Base-by-base conservation (phyloP, 495 filamentous ascomycete species). In the Antarctomyces pellizariae region DNA sequence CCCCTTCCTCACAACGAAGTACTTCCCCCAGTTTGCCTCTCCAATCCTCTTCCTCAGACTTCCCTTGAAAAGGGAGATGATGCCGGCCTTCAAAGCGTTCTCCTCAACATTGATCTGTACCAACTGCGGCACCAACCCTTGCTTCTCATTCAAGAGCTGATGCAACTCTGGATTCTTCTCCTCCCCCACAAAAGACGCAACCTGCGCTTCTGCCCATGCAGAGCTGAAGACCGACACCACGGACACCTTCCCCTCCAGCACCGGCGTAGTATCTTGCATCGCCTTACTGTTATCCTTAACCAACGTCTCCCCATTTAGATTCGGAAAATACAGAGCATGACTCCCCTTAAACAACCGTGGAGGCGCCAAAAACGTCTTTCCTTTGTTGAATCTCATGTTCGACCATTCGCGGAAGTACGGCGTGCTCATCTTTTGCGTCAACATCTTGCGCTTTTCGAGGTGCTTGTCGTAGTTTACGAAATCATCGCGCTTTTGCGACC, bases 331-430 rank as follows among this genome's bases (percentile, higher is more conserved):
- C 16, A 91, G 66, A 8, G 83, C 66, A 6, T 63, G 57, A 16
- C 79, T 74, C 29, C 53, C 51, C 26, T 64, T 67, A 57, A 93
- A 92, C 17, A 79, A 54, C 3, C 65, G 57, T 2, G 69, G 59
- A 18, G 79, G 79, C 5, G 83, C 68, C 10, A 75, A 42, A 52
- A 92, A 95, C 17, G 74, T 74, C 47, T 95, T 95, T 39, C 86
- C 86, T 34, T 78, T 61, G 50, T 75, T 61, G 41, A 73, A 63
- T 3, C 67, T 60, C 53, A 93, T 59, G 47, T 78, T 78, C 28
- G 59, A 59, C 72, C 77, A 89, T 62, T 95, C 82, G 39, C 76
- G 70, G 59, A 90, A 95, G 46, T 95, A 95, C 13, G 79, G 77
- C 32, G 72, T 76, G 7, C 64, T 48, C 36, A 84, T 62, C 49